Percentiles rank a stretch among this genome's conserved stretches.
Conservation (phyloP, 371 early-diverging fungal species). For the Mucor piriformis region DNA sequence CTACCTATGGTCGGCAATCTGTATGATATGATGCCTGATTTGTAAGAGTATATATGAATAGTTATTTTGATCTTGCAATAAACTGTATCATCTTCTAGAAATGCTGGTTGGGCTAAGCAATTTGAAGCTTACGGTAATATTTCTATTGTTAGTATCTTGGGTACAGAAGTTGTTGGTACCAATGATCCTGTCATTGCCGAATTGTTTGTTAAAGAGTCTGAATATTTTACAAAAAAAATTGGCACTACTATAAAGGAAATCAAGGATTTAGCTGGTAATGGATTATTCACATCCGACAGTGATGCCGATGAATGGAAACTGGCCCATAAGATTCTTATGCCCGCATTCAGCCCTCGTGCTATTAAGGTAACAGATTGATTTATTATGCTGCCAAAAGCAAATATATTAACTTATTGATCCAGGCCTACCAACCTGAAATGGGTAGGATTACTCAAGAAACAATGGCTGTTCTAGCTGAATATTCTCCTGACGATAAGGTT, state of each 20-base stretch:
- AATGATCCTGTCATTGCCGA: conserved; percentile 44
- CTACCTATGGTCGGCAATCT: conserved; percentile 39
- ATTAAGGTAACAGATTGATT: too few species aligned
- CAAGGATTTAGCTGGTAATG: conserved; percentile 40
- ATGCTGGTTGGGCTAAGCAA: conserved; percentile 27
- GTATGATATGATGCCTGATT: conserved; percentile 39
- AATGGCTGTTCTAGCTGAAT: conserved; percentile 39
- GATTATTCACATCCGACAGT: conserved; percentile 49
- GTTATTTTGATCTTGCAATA: too few species aligned
- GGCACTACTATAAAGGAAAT: conserved; percentile 31
- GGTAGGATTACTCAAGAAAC: conserved; percentile 39
- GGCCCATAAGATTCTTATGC: conserved; percentile 57
- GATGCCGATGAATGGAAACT: conserved; percentile 52
- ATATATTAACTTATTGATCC: background rate
- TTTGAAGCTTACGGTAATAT: conserved; percentile 34
- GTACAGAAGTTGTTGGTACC: conserved; percentile 25
- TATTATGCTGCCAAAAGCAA: too few species aligned
- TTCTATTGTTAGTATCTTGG: conserved; percentile 28
- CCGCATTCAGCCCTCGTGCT: conserved; percentile 50
- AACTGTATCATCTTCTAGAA: conserved; percentile 16
- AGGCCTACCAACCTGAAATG: conserved; percentile 52
- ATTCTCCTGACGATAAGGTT: conserved; percentile 35
- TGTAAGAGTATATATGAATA: too few species aligned
- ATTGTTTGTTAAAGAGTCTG: conserved; percentile 36
- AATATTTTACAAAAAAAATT: conserved; percentile 48